Evolutionary conservation across 257 asterid genomes (phyloP), one percentile per base, ranked within the genome.

Genomic region (Scutellaria minor): DNA sequence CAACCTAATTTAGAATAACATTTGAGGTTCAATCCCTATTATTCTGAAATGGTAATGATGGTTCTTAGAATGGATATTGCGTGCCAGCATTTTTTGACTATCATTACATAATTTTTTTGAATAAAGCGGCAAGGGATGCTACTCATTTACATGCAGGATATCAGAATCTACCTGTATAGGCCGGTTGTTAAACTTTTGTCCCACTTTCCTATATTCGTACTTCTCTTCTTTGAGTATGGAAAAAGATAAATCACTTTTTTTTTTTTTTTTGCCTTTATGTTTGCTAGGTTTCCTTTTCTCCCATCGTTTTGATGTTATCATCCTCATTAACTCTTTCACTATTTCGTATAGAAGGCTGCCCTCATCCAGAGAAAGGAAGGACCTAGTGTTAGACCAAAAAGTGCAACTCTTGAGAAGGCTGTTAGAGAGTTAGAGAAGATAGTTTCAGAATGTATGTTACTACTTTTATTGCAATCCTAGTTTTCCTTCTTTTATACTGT

Each of bases 341-440:
- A 56, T 80, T 75, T 71, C 63, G 31, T 67, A 73, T 88, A 87
- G 90, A 79, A 75, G 79, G 79, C 22, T 71, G 73, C 87, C 42
- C 40, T 56, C 41, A 51, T 41, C 44, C 90, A 62, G 80, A 85
- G 77, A 79, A 85, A 79, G 78, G 95, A 92, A 78, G 96, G 91
- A 57, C 61, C 92, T 57, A 81, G 77, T 70, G 88, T 60, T 69
- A 80, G 85, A 73, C 80, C 87, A 10, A 92, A 83, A 73, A 74
- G 71, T 80, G 70, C 89, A 63, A 63, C 73, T 80, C 98, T 92
- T 39, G 98, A 92, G 68, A 90, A 88, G 83, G 95, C 97, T 77
- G 85, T 92, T 51, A 81, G 79, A 80, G 98, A 92, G 62, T 82
- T 92, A 51, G 90, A 87, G 88, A 88, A 84, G 88, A 77, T 82